A percentile compares a stretch with the other conserved stretches of the same genome.
phyloP scores from a whole-genome alignment of 2,329 filamentous ascomycete genomes.

The Botrytis hyacinthi region DNA sequence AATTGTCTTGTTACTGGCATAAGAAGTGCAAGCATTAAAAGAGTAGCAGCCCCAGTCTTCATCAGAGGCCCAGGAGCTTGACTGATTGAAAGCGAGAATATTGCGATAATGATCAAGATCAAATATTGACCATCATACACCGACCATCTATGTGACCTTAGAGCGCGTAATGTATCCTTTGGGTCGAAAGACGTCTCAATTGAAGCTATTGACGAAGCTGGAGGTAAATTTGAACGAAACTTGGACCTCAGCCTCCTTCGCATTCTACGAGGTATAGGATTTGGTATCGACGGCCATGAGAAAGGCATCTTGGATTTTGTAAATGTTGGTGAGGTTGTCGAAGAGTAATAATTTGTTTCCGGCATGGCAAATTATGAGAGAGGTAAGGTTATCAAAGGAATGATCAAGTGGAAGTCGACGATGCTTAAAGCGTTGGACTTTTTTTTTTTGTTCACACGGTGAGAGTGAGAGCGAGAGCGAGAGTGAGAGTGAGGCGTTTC shows the following conservation, averaged over 20 bases:
- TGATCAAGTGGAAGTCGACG: background rate
- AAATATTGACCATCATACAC: constrained; percentile 84
- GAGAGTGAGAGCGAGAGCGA: background rate
- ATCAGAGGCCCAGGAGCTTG: constrained; percentile 72
- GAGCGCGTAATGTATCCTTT: constrained; percentile 69
- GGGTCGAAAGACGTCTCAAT: constrained; percentile 82
- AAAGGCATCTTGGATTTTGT: constrained; percentile 42
- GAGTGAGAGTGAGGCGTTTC: background rate
- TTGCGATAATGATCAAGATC: constrained; percentile 67
- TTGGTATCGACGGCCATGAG: constrained; percentile 48
- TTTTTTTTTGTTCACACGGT: background rate
- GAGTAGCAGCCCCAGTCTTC: constrained; percentile 70
- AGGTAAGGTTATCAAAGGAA: background rate
- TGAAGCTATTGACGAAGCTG: constrained; percentile 69
- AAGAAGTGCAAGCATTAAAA: constrained; percentile 67
- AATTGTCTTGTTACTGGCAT: constrained; percentile 88
- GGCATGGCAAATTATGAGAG: constrained; percentile 26
- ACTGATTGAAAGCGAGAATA: constrained; percentile 83
- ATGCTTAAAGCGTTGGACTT: background rate
- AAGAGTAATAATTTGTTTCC: constrained; percentile 31
- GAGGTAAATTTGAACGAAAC: constrained; percentile 63
- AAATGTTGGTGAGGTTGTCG: constrained; percentile 33
- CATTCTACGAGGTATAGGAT: constrained; percentile 61
- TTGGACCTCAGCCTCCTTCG: constrained; percentile 67
- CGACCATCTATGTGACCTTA: constrained; percentile 77